A percentile compares a stretch with the other conserved stretches of the same genome.
phyloP scores from a whole-genome alignment of 495 filamentous ascomycete species.

The Penicillium turbatum region DNA sequence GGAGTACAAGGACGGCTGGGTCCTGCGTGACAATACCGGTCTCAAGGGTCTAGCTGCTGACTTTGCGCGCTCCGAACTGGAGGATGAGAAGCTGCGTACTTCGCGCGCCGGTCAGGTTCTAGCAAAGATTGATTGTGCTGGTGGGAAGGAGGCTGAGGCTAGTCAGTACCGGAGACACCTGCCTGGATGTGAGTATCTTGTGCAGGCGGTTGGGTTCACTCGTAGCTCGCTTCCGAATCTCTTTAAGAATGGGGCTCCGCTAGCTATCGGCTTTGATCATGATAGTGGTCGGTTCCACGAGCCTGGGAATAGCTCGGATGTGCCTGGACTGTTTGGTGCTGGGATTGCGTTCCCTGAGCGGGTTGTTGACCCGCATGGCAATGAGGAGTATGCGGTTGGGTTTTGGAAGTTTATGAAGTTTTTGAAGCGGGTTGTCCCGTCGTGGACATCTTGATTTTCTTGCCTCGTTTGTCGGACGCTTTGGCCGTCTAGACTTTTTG shows the following conservation, averaged over 20 bases:
- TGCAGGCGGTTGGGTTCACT: slow-evolving; percentile 55
- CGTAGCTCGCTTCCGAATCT: slow-evolving; percentile 46
- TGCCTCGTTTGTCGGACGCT: background rate
- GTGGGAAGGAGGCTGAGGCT: slow-evolving; percentile 34
- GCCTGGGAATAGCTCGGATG: slow-evolving; percentile 17
- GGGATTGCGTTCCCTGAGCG: slow-evolving; percentile 60
- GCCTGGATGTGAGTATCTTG: slow-evolving; percentile 44
- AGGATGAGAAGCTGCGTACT: slow-evolving; percentile 42
- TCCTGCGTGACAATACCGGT: slow-evolving; percentile 59
- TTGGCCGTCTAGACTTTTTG: background rate
- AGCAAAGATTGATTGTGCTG: slow-evolving; percentile 45
- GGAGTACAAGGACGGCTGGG: slow-evolving; percentile 58
- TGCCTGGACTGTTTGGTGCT: slow-evolving; percentile 53
- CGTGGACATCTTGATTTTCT: slow-evolving; percentile 30
- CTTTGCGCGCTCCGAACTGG: slow-evolving; percentile 54
- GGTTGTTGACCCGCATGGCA: slow-evolving; percentile 55
- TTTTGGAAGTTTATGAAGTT: slow-evolving; percentile 64
- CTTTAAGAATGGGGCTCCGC: slow-evolving; percentile 22
- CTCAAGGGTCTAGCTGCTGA: slow-evolving; percentile 56
- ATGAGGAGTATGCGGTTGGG: slow-evolving; percentile 58
- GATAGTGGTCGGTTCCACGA: slow-evolving; percentile 47
- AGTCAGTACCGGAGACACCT: slow-evolving; percentile 43
- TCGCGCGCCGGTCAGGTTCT: slow-evolving; percentile 49
- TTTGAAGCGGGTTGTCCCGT: slow-evolving; percentile 47
- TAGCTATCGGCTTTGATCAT: slow-evolving; percentile 47